Conservation (phyloP, 805 yeast genomes). For the Allodekkera sacchari region DNA sequence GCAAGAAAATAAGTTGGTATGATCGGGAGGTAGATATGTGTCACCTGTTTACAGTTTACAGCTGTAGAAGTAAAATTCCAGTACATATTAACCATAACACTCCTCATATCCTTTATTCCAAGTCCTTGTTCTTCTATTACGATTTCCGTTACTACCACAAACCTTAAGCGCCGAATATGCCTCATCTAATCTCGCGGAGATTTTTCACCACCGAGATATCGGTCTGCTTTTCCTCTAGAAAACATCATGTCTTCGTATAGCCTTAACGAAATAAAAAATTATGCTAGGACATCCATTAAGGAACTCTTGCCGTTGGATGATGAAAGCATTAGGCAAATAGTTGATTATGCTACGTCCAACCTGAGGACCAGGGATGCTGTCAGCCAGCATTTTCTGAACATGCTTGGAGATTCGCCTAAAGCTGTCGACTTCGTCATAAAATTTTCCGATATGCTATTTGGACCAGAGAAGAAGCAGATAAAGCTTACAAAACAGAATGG, state of each 20-base stretch:
- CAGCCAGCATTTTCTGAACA: slow-evolving; percentile 42
- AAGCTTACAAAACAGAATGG: slow-evolving; percentile 1
- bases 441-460: slow-evolving; percentile 33
- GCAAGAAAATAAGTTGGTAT: too few species aligned
- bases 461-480: slow-evolving; percentile 10
- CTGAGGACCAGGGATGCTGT: slow-evolving; percentile 40
- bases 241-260: slow-evolving; percentile 16
- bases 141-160: too few species aligned
- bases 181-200: too few species aligned
- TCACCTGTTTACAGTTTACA: too few species aligned
- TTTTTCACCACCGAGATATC: too few species aligned
- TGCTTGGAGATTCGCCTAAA: slow-evolving; percentile 50
- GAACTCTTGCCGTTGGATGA: slow-evolving; percentile 49
- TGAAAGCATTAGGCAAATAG: slow-evolving; percentile 45
- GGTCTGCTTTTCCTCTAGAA: too few species aligned
- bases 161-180: too few species aligned
- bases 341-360: slow-evolving; percentile 39
- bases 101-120: too few species aligned
- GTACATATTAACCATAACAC: too few species aligned
- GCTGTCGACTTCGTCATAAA: slow-evolving; percentile 38
- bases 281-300: slow-evolving; percentile 14
- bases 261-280: slow-evolving; percentile 17
- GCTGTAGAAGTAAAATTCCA: too few species aligned
- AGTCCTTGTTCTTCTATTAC: too few species aligned
- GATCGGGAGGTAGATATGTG: too few species aligned